Conservation (phyloP, 2,329 filamentous ascomycete species). For the Curvularia lunata region DNA sequence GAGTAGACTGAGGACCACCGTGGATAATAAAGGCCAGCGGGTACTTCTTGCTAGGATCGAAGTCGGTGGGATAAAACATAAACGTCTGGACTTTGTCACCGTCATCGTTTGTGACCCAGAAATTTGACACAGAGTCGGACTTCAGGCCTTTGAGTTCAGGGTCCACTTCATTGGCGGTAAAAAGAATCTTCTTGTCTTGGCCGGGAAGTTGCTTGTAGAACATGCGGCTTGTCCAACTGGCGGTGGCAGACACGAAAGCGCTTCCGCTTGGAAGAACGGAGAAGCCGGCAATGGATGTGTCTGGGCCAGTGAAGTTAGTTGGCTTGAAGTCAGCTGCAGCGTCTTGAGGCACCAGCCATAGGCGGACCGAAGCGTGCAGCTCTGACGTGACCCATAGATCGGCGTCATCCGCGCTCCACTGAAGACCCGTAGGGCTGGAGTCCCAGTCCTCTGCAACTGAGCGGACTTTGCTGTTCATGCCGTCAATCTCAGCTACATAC, state of each 20-base stretch:
- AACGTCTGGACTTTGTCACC: constrained; percentile 67
- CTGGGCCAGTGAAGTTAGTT: constrained; percentile 54
- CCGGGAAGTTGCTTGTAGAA: constrained; percentile 40
- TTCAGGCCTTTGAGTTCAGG: constrained; percentile 71
- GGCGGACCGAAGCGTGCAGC: constrained; percentile 40
- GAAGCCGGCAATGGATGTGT: constrained; percentile 39
- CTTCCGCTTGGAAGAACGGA: constrained; percentile 67
- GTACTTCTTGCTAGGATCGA: constrained; percentile 74
- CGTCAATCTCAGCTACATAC: constrained; percentile 45
- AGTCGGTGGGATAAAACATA: constrained; percentile 67
- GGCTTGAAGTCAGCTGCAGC: constrained; percentile 58
- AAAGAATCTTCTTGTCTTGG: constrained; percentile 51
- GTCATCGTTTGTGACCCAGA: constrained; percentile 72
- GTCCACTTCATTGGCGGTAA: constrained; percentile 68
- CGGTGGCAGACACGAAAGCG: constrained; percentile 50
- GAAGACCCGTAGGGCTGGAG: constrained; percentile 35
- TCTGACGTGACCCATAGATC: constrained; percentile 45
- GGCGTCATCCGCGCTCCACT: constrained; percentile 40
- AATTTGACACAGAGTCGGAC: constrained; percentile 66
- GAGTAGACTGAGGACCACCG: constrained; percentile 79
- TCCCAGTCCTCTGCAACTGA: constrained; percentile 46
- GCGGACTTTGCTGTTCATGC: constrained; percentile 33
- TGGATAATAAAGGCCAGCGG: constrained; percentile 81
- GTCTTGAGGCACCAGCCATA: constrained; percentile 68
- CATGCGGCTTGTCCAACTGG: constrained; percentile 43